These are phyloP conservation scores for Aechmea fasciata DNA, from an alignment of 176 grass and related monocot genomes.

Conservation along the genomic window DNA sequence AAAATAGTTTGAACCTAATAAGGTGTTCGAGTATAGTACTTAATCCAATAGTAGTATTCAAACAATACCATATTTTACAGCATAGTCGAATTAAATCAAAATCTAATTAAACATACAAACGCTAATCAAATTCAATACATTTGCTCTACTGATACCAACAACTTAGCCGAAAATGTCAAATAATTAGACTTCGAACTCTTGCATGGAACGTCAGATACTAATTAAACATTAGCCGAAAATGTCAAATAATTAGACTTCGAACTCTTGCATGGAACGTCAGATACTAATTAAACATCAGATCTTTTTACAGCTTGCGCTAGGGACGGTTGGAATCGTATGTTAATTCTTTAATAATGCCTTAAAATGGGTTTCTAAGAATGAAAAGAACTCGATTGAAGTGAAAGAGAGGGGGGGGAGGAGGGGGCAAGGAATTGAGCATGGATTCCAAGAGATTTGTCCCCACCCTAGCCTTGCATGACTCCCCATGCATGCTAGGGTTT, in stretches of 20 bases:
- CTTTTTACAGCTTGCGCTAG: too few species aligned
- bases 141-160: neutral
- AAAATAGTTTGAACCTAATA: too few species aligned
- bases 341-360: too few species aligned
- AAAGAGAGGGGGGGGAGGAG: neutral
- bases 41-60: too few species aligned
- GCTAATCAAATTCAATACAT: too few species aligned
- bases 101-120: too few species aligned
- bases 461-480: neutral
- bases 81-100: too few species aligned
- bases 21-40: too few species aligned
- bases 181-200: neutral
- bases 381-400: too few species aligned
- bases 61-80: too few species aligned
- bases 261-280: neutral
- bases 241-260: neutral
- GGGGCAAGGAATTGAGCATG: constrained; percentile 32
- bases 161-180: neutral
- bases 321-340: too few species aligned
- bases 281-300: constrained; percentile 5
- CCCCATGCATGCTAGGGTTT: constrained; percentile 34
- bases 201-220: neutral
- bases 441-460: constrained; percentile 56
- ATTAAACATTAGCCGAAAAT: neutral
- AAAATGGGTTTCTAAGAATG: too few species aligned